phyloP scores from a whole-genome alignment of 176 grass and related monocot genomes.

The barley (Hordeum vulgare) region DNA sequence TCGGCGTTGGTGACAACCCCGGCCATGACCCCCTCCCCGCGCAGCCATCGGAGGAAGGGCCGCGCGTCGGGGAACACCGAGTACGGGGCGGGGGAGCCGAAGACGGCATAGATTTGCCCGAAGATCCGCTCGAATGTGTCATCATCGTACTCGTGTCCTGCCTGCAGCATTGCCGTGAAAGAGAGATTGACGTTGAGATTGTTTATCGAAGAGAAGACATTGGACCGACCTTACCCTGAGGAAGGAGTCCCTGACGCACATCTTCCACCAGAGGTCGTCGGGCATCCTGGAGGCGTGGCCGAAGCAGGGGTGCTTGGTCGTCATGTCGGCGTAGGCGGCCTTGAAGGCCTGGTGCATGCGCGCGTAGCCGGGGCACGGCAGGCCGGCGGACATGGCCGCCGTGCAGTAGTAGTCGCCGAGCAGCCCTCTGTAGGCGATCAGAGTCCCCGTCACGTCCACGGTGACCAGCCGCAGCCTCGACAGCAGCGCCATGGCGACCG shows the following conservation, averaged over 20 bases:
- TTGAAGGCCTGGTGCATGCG: conserved; percentile 81
- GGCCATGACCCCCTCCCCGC: conserved; percentile 31
- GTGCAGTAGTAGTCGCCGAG: conserved; percentile 94
- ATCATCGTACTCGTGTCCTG: conserved; percentile 68
- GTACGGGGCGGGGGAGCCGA: conserved; percentile 78
- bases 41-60: conserved; percentile 61
- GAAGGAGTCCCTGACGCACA: conserved; percentile 82
- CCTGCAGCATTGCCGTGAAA: conserved; percentile 22
- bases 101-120: conserved; percentile 54
- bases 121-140: conserved; percentile 79
- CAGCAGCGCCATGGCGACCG: conserved; percentile 48
- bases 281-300: conserved; percentile 60
- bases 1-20: conserved; percentile 80
- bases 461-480: conserved; percentile 76
- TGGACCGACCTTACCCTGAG: conserved; percentile 34
- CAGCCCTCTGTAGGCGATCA: conserved; percentile 72
- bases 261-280: conserved; percentile 66
- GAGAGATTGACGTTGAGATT: no score
- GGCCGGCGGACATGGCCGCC: conserved; percentile 65
- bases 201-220: not conserved
- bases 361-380: conserved; percentile 72
- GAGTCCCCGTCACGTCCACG: conserved; percentile 80
- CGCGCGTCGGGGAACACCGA: conserved; percentile 64
- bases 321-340: conserved; percentile 66
- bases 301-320: conserved; percentile 58